Evolutionary conservation across 129 eudicot species (phyloP).

Genomic region (Artemisia annua): DNA sequence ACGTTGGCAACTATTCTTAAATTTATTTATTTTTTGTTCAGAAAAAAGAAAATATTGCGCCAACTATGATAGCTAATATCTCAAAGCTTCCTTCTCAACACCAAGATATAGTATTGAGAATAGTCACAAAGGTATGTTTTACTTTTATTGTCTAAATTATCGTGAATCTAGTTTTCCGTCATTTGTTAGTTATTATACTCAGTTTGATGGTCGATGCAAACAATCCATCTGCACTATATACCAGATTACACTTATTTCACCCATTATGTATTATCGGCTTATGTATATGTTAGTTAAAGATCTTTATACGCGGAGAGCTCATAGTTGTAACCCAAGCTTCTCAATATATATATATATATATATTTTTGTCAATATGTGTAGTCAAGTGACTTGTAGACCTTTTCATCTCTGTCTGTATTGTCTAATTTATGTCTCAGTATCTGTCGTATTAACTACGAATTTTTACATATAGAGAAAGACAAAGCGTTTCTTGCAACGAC

Average conservation of each 20-base stretch:
- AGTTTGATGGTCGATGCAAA: conserved; percentile 15
- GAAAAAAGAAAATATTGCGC: conserved; percentile 72
- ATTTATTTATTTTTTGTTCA: conserved; percentile 27
- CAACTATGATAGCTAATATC: conserved; percentile 58
- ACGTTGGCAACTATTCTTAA: conserved; percentile 16
- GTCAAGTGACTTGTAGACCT: neutral
- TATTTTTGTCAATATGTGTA: conserved; percentile 15
- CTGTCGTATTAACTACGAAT: conserved; percentile 1
- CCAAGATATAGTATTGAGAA: conserved; percentile 78
- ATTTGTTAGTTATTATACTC: conserved; percentile 11
- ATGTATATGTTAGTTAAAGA: conserved; percentile 3
- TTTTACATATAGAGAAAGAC: conserved; percentile 4
- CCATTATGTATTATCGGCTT: conserved; percentile 4
- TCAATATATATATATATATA: no score
- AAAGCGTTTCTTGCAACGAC: neutral
- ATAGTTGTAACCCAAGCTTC: neutral
- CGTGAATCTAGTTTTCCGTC: conserved; percentile 6
- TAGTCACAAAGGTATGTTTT: conserved; percentile 58
- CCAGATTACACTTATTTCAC: conserved; percentile 11
- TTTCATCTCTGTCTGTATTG: neutral
- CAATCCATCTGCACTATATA: conserved; percentile 6
- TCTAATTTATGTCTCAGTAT: neutral
- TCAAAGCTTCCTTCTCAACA: conserved; percentile 93
- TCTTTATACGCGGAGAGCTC: conserved; percentile 12
- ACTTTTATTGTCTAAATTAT: conserved; percentile 10